phyloP scores from a whole-genome alignment of 1,284 basidiomycete species.

The Cutaneotrichosporon arboriforme region DNA sequence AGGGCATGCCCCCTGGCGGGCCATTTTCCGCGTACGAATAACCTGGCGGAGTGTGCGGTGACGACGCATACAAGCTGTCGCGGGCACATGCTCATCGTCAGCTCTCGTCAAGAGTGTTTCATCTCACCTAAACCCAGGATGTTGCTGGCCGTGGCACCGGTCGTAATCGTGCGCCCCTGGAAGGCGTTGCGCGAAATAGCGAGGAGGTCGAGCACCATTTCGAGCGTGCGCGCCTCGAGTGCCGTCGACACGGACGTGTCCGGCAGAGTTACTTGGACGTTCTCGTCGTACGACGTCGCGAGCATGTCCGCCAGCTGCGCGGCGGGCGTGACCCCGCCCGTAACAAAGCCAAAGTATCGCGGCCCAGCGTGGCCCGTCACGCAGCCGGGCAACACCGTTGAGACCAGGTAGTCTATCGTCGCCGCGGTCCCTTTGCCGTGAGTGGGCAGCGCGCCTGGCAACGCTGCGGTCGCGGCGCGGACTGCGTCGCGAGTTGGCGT shows the following conservation, averaged over 20 bases:
- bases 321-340: constrained; percentile 49
- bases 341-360: constrained; percentile 53
- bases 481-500: constrained; percentile 18
- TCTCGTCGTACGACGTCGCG: constrained; percentile 48
- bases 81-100: constrained; percentile 40
- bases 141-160: constrained; percentile 53
- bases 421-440: constrained; percentile 36
- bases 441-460: constrained; percentile 32
- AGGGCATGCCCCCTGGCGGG: constrained; percentile 29
- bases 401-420: constrained; percentile 32
- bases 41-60: not conserved
- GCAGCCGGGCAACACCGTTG: constrained; percentile 42
- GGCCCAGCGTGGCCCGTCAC: constrained; percentile 48
- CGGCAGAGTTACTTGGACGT: constrained; percentile 51
- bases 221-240: constrained; percentile 48
- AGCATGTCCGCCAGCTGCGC: constrained; percentile 50
- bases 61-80: constrained; percentile 31
- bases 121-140: constrained; percentile 47
- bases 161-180: constrained; percentile 50
- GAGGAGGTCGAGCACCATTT: constrained; percentile 50
- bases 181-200: constrained; percentile 41
- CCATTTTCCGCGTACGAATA: constrained; percentile 46
- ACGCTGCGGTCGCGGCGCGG: constrained; percentile 19
- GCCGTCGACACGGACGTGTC: constrained; percentile 47
- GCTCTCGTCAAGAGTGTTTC: not conserved